A percentile compares a stretch with the other conserved stretches of the same genome.
phyloP scores from a whole-genome alignment of 768 basidiomycete species.

The Termitomyces sp. region DNA sequence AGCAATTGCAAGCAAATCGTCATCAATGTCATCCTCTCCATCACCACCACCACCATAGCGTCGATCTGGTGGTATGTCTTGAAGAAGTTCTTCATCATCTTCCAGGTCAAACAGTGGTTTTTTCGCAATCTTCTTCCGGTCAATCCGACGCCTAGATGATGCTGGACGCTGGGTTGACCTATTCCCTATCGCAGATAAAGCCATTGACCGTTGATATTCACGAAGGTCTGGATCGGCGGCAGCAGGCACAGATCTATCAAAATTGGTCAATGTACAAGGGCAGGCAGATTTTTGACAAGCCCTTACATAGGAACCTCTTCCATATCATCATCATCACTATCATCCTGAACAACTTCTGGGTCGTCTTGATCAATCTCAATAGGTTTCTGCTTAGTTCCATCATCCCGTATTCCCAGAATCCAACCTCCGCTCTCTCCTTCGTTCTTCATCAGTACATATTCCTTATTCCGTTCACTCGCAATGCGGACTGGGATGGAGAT shows the following conservation, averaged over 20 bases:
- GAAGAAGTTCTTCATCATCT: conserved; percentile 35
- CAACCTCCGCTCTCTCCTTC: conserved; percentile 85
- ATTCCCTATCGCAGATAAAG: conserved; percentile 50
- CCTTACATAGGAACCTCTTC: conserved; percentile 73
- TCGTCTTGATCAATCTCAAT: conserved; percentile 78
- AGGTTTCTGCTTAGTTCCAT: conserved; percentile 79
- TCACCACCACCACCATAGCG: conserved; percentile 17
- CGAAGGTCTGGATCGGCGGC: conserved; percentile 56
- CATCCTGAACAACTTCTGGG: conserved; percentile 22
- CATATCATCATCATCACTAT: conserved; percentile 65
- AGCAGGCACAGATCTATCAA: conserved; percentile 25
- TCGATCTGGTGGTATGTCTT: neutral
- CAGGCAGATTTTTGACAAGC: conserved; percentile 1
- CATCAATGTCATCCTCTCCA: conserved; percentile 44
- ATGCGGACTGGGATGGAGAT: conserved; percentile 90
- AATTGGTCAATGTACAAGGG: neutral
- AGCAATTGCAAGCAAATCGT: conserved; percentile 46
- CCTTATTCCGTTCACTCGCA: conserved; percentile 90
- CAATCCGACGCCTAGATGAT: conserved; percentile 22
- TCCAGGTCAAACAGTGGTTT: conserved; percentile 50
- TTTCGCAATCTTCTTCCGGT: conserved; percentile 24
- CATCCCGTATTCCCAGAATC: conserved; percentile 88
- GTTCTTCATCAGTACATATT: conserved; percentile 95
- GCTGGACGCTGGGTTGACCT: conserved; percentile 35
- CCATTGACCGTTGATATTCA: conserved; percentile 55